A percentile compares a stretch with the other conserved stretches of the same genome.
Conservation (phyloP, 176 grass and related monocot genomes). For the Pontederia crassipes region DNA sequence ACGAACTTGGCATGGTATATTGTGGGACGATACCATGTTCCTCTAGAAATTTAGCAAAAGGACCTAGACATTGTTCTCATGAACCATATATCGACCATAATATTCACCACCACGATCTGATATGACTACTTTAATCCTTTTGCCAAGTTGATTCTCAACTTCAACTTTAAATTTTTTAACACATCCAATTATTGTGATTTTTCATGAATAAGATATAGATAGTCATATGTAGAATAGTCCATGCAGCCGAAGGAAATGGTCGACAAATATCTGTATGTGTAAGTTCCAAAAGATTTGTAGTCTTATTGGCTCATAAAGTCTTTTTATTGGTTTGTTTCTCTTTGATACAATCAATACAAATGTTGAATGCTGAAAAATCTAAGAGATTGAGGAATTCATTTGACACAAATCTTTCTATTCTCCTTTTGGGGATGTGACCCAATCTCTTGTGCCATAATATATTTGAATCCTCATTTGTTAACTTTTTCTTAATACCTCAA, state of each 20-base stretch:
- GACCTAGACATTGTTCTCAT: neutral
- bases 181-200: neutral
- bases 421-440: neutral
- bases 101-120: neutral
- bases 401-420: neutral
- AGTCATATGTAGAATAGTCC: neutral
- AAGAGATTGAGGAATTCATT: neutral
- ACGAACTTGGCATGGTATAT: too few species aligned
- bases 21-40: neutral
- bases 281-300: neutral
- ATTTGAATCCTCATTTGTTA: neutral
- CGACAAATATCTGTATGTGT: neutral
- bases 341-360: neutral
- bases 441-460: neutral
- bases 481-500: neutral
- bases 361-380: neutral
- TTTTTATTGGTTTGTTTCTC: neutral
- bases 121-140: neutral
- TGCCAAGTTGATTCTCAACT: neutral
- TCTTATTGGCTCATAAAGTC: neutral
- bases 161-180: neutral
- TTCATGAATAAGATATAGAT: neutral
- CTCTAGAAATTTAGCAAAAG: constrained; percentile 1
- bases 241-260: neutral
- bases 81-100: neutral